Base-by-base conservation (phyloP, 2,329 filamentous ascomycete species). In the Fusarium concolor region DNA sequence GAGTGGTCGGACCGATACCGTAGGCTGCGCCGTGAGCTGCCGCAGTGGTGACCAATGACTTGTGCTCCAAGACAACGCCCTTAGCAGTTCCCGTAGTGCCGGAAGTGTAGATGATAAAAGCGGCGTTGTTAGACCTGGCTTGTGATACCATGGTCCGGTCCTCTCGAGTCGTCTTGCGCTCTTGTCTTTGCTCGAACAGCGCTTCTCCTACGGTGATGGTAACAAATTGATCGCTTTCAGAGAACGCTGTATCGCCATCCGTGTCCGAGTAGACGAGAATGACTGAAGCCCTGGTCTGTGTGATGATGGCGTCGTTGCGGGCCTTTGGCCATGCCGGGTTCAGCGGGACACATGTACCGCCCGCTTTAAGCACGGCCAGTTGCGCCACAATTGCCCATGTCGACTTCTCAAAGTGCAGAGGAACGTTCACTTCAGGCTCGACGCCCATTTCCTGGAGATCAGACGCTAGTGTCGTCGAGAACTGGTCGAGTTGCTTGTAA, bases 71-170 rank as follows among this genome's bases (percentile, higher is more conserved):
- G 31, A 49, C 22, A 49, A 49, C 45, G 45, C 45, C 45, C 22
- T 49, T 49, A 38, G 45, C 45, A 49, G 33, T 49, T 49, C 45
- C 45, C 22, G 45, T 49, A 49, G 45, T 49, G 22, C 45, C 45
- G 33, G 45, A 49, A 49, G 45, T 49, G 45, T 49, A 49, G 45
- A 49, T 49, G 33, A 49, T 38, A 49, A 49, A 49, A 28, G 45
- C 45, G 22, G 45, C 45, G 33, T 49, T 49, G 45, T 49, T 28
- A 49, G 45, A 6, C 33, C 45, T 38, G 45, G 15, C 45, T 38
- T 28, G 45, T 49, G 45, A 49, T 28, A 49, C 17, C 15, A 49
- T 49, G 45, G 33, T 49, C 33, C 20, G 31, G 33, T 49, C 45
- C 47, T 50, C 35, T 50, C 47, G 35, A 50, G 47, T 31, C 47